phyloP scores from a whole-genome alignment of 768 basidiomycete species.

The Sporobolomyces phaffii region DNA sequence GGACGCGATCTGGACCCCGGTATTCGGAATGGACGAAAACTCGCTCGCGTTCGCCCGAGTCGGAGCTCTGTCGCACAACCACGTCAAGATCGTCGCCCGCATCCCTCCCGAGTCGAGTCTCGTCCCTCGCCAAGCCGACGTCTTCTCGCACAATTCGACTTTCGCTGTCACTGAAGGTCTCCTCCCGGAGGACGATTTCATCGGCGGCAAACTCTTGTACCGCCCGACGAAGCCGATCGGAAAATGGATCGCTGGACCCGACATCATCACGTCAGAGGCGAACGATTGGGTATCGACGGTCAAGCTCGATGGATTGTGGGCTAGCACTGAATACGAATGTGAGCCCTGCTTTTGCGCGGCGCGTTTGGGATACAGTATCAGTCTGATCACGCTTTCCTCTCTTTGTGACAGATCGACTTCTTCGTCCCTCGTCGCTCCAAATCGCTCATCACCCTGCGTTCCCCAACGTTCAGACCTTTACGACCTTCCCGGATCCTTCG shows the following conservation, averaged over 20 bases:
- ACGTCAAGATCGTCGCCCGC: conserved; percentile 60
- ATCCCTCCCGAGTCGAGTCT: conserved; percentile 49
- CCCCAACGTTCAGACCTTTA: conserved; percentile 56
- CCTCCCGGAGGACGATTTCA: conserved; percentile 25
- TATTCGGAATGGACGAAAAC: conserved; percentile 53
- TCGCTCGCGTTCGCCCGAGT: conserved; percentile 62
- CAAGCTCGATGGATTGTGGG: conserved; percentile 59
- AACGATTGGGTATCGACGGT: conserved; percentile 46
- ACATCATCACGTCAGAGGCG: conserved; percentile 16
- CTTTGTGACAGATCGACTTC: conserved; percentile 8
- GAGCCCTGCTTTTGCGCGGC: conserved; percentile 43
- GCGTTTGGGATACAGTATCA: too few relatives aligned
- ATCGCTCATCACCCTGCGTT: conserved; percentile 51
- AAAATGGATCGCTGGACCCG: conserved; percentile 36
- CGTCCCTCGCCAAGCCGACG: neutral
- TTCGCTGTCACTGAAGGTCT: conserved; percentile 28
- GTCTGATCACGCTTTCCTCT: too few relatives aligned
- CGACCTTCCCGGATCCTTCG: conserved; percentile 67
- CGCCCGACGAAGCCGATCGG: conserved; percentile 37
- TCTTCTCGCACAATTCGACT: conserved; percentile 22
- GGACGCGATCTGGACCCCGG: conserved; percentile 58
- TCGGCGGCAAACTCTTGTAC: conserved; percentile 39
- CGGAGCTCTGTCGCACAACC: conserved; percentile 63
- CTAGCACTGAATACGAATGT: conserved; percentile 67
- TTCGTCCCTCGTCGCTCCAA: conserved; percentile 43